Conservation (phyloP, 2,329 filamentous ascomycete species). For the Helotiales sp. region DNA sequence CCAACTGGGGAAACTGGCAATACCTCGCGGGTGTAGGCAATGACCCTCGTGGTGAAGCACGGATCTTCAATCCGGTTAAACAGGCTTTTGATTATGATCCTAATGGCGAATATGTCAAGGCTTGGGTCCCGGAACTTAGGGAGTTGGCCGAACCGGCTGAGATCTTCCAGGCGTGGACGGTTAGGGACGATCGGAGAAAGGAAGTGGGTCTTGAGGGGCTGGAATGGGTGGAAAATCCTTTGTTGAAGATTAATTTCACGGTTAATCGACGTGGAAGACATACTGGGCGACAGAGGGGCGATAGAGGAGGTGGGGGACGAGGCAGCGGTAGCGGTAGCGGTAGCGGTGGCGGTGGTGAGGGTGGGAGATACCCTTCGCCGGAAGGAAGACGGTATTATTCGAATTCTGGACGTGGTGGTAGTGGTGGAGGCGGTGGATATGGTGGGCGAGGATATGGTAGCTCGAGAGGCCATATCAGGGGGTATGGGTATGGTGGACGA, state of each 20-base stretch:
- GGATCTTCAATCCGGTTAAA: constrained; percentile 84
- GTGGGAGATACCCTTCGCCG: constrained; percentile 6
- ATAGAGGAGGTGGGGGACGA: constrained; percentile 18
- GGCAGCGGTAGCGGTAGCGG: constrained; percentile 14
- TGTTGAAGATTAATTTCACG: constrained; percentile 68
- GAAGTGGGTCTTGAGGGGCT: constrained; percentile 60
- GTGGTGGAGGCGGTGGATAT: constrained; percentile 16
- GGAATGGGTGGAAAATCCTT: constrained; percentile 69
- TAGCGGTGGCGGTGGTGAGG: constrained; percentile 11
- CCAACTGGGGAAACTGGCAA: constrained; percentile 85
- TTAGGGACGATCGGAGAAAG: constrained; percentile 60
- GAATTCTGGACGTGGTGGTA: constrained; percentile 11
- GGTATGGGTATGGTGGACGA: background rate
- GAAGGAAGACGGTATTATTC: background rate
- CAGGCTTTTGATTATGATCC: constrained; percentile 79
- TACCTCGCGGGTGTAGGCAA: constrained; percentile 82
- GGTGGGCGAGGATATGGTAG: constrained; percentile 30
- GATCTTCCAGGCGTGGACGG: constrained; percentile 73
- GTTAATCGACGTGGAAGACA: constrained; percentile 47
- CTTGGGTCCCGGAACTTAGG: constrained; percentile 73
- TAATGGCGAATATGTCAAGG: constrained; percentile 70
- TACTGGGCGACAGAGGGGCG: constrained; percentile 20
- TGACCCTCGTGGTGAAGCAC: constrained; percentile 69
- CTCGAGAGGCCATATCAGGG: constrained; percentile 25
- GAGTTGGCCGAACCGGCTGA: constrained; percentile 52